Conservation (phyloP, 2,329 filamentous ascomycete species). For the Lasiodiplodia hormozganensis region DNA sequence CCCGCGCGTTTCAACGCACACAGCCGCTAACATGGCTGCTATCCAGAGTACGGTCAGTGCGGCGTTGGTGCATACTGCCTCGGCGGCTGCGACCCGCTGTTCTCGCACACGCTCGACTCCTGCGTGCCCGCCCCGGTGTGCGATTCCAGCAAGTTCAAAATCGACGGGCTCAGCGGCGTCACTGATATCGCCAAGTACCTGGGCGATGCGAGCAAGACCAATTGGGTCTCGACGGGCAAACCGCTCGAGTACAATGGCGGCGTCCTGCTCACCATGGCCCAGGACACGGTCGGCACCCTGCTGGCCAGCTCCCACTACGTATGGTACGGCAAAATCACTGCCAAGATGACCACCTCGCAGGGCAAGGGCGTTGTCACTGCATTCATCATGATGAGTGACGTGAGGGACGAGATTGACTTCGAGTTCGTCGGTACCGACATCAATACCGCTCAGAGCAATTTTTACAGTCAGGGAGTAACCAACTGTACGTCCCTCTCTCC, state of each 20-base stretch:
- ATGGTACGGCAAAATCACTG: constrained; percentile 95
- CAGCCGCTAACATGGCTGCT: not conserved
- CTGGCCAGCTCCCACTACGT: constrained; percentile 85
- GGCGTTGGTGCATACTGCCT: constrained; percentile 95
- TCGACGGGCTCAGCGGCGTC: constrained; percentile 74
- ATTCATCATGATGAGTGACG: constrained; percentile 93
- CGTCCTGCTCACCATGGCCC: constrained; percentile 86
- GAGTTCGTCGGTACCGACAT: constrained; percentile 89
- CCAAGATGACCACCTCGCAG: constrained; percentile 81
- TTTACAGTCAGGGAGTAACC: constrained; percentile 92
- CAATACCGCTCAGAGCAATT: constrained; percentile 85
- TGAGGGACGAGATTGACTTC: constrained; percentile 98
- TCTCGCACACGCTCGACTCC: constrained; percentile 81
- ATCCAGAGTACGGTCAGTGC: constrained; percentile 85
- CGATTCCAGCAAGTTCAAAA: constrained; percentile 74
- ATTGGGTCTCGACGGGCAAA: constrained; percentile 89
- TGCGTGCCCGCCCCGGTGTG: constrained; percentile 88
- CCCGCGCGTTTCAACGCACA: constrained; percentile 39
- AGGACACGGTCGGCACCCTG: constrained; percentile 84
- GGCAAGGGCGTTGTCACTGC: constrained; percentile 92
- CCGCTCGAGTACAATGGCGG: constrained; percentile 70
- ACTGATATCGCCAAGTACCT: constrained; percentile 80
- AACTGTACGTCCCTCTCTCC: constrained; percentile 69
- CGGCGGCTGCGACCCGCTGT: constrained; percentile 89
- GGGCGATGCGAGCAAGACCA: constrained; percentile 77